phyloP scores from a whole-genome alignment of 345 rosid species.

The Eucalyptus paniculata region DNA sequence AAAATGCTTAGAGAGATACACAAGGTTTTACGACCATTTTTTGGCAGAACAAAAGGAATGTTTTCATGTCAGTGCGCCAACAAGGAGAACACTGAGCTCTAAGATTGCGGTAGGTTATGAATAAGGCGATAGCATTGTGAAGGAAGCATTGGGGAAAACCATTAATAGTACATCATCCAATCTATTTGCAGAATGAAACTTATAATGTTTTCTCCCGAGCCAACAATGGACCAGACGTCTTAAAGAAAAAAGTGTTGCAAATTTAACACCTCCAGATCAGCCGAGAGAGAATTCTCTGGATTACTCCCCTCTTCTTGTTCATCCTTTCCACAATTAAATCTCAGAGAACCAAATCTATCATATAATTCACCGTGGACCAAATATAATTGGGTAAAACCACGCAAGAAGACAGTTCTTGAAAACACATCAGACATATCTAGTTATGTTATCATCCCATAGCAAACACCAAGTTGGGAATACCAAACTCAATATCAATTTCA shows the following conservation, averaged over 20 bases:
- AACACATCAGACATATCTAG: accelerated
- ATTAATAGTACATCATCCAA: background rate
- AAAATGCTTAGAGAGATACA: no score
- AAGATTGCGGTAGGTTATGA: accelerated
- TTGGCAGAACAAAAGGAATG: no score
- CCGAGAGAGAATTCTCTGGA: background rate
- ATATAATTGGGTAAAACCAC: background rate
- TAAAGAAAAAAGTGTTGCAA: no score
- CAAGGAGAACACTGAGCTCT: background rate
- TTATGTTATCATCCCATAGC: background rate
- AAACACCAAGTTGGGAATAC: accelerated
- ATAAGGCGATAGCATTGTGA: background rate
- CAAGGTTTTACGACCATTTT: no score
- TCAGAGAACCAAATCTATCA: background rate
- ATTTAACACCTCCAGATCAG: background rate
- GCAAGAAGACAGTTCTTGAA: background rate
- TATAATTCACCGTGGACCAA: background rate
- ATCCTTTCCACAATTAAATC: background rate
- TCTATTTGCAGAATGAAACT: background rate
- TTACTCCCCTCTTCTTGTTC: background rate
- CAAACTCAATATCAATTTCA: background rate
- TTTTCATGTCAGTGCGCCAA: background rate
- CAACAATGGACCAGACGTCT: background rate
- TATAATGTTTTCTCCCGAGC: background rate
- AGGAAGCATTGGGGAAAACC: background rate